Base-by-base conservation (phyloP, 192 early-diverging fungal species). In the Geranomyces variabilis region DNA sequence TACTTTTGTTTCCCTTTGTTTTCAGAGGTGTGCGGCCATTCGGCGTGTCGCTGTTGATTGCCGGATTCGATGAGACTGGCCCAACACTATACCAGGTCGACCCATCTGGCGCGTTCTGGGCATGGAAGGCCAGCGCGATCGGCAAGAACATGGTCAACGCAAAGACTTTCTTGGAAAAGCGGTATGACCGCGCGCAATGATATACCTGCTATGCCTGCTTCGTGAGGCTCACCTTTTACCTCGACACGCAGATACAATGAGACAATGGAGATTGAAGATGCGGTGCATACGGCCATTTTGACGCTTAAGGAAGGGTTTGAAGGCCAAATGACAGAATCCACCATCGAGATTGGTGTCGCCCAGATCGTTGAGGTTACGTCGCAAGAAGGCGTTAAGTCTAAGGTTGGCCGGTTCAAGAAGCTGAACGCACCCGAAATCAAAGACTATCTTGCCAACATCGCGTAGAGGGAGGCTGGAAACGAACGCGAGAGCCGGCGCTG, bases 81-180 rank as follows among this genome's bases (percentile, higher is more conserved):
- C 93, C 93, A 24, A 86, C 89, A 22, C 86, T 99, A 58, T 99
- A 99, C 85, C 97, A 99, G 81, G 95, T 99, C 9, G 97, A 99
- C 79, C 97, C 97, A 1, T 96, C 96, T 60, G 97, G 97, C 46
- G 95, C 94, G 31, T 99, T 95, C 86, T 99, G 90, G 81, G 91
- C 94, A 21, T 99, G 97, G 97, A 98, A 98, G 83, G 97, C 96
- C 17, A 94, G 92, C 29, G 95, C 96, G 0, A 97, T 98, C 58
- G 97, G 97, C 58, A 99, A 99, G 79, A 98, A 99, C 83, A 98
- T 98, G 96, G 81, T 96, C 67, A 99, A 98, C 80, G 94, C 97
- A 68, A 98, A 98, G 88, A 98, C 95, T 2, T 99, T 99, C 82
- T 79, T 99, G 69, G 96, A 99, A 79, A 99, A 99, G 88, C 78